These are phyloP conservation scores for maize (Zea mays) DNA, from an alignment of 176 grass and related monocot genomes.

Conservation along the genomic window DNA sequence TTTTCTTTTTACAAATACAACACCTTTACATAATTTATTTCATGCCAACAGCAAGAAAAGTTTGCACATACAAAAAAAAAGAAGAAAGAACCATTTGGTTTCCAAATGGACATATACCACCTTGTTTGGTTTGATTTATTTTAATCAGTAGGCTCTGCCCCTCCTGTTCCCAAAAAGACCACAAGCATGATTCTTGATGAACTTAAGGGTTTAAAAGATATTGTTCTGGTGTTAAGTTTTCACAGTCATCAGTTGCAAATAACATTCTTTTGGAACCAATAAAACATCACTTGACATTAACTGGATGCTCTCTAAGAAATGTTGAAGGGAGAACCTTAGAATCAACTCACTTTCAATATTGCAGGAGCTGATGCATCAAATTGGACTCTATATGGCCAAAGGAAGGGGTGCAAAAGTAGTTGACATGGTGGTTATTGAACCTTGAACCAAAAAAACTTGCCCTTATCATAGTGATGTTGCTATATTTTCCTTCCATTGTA, in stretches of 20 bases:
- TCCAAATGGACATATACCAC: background rate
- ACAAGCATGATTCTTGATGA: background rate
- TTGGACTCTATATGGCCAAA: constrained; percentile 85
- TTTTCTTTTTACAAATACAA: background rate
- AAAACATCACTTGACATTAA: background rate
- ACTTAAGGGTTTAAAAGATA: background rate
- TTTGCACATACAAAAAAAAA: background rate
- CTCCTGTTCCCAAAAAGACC: background rate
- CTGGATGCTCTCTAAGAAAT: background rate
- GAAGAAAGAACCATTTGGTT: background rate
- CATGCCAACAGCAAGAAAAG: background rate
- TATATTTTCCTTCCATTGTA: constrained; percentile 21
- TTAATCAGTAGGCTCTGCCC: background rate
- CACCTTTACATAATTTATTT: background rate
- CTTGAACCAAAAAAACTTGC: constrained; percentile 2
- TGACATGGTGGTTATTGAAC: constrained; percentile 53
- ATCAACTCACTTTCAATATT: constrained; percentile 4
- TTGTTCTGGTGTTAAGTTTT: background rate
- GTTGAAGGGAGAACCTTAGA: background rate
- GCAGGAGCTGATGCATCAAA: constrained; percentile 83
- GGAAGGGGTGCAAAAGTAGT: constrained; percentile 77
- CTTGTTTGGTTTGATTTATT: background rate
- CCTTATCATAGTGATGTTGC: background rate
- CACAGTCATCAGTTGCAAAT: background rate
- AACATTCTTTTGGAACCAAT: background rate